Conservation (phyloP, 2,329 filamentous ascomycete genomes). For the Immersiporthe knoxdaviesiana region DNA sequence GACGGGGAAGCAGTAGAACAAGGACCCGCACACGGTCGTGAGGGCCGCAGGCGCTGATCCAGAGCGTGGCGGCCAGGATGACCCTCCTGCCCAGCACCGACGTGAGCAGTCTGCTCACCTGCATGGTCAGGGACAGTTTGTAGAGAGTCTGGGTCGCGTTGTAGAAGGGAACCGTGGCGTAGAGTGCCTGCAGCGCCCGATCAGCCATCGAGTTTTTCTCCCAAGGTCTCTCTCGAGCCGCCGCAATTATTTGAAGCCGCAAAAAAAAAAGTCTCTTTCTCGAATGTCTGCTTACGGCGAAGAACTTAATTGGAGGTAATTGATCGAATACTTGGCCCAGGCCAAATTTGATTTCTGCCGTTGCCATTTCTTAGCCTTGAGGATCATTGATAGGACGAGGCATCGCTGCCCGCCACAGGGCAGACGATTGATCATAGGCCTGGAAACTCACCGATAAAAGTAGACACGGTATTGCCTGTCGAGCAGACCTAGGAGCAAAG, state of each 20-base stretch:
- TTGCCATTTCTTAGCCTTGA: not conserved
- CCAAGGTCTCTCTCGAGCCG: not conserved
- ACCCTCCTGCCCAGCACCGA: conserved; percentile 32
- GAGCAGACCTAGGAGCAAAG: conserved; percentile 28
- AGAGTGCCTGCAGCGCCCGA: conserved; percentile 31
- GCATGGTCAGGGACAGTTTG: conserved; percentile 37
- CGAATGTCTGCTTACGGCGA: conserved; percentile 25
- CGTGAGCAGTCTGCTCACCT: conserved; percentile 36
- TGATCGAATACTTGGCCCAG: conserved; percentile 27
- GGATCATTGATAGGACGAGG: not conserved
- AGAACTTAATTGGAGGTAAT: conserved; percentile 14
- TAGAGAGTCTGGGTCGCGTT: conserved; percentile 34
- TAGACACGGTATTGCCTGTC: conserved; percentile 28
- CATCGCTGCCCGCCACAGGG: not conserved
- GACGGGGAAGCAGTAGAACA: conserved; percentile 36
- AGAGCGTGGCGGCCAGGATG: conserved; percentile 31
- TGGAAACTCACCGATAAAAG: conserved; percentile 31
- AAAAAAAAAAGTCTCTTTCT: not conserved
- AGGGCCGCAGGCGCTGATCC: conserved; percentile 35
- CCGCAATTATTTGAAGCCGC: not conserved
- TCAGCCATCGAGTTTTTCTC: not conserved
- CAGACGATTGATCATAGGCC: not conserved
- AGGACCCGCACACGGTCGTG: conserved; percentile 35
- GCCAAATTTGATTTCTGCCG: conserved; percentile 33
- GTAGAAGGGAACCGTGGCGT: conserved; percentile 35